phyloP scores from a whole-genome alignment of 1,284 basidiomycete species.

The Wolfiporia cocos region DNA sequence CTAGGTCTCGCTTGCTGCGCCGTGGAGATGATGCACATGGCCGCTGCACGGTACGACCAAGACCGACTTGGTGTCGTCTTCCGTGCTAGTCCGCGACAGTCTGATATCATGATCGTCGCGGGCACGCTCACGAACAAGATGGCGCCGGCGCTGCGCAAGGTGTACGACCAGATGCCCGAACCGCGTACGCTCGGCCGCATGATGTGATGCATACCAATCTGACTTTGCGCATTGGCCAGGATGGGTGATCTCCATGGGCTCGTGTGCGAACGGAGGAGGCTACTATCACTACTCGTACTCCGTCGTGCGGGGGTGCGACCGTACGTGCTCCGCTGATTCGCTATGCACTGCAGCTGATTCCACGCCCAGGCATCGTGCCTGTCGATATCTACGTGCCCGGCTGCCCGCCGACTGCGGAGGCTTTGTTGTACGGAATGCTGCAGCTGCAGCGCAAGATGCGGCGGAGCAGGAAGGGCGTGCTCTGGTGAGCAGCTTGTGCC shows the following conservation, averaged over 20 bases:
- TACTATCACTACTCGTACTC: slow-evolving; percentile 99
- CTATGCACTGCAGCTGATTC: slow-evolving; percentile 1
- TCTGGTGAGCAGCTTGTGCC: slow-evolving; percentile 71
- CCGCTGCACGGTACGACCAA: slow-evolving; percentile 97
- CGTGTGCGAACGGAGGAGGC: slow-evolving; percentile 97
- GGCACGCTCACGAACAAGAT: slow-evolving; percentile 99
- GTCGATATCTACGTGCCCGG: slow-evolving; percentile 98
- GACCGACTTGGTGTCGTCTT: slow-evolving; percentile 97
- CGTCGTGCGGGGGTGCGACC: slow-evolving; percentile 98
- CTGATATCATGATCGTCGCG: slow-evolving; percentile 99
- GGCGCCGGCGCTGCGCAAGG: slow-evolving; percentile 94
- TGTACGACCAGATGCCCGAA: slow-evolving; percentile 97
- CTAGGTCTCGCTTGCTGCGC: slow-evolving; percentile 96
- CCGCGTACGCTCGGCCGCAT: slow-evolving; percentile 50
- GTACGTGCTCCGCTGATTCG: slow-evolving; percentile 38
- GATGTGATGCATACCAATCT: too few species aligned
- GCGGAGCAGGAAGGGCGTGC: slow-evolving; percentile 80
- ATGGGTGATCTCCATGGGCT: slow-evolving; percentile 99
- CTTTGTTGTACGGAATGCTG: slow-evolving; percentile 90
- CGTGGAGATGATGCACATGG: slow-evolving; percentile 99
- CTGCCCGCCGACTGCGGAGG: slow-evolving; percentile 93
- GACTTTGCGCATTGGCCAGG: too few species aligned
- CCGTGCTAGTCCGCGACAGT: slow-evolving; percentile 96
- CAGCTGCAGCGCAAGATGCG: slow-evolving; percentile 98
- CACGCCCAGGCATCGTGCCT: slow-evolving; percentile 77